Base-by-base conservation (phyloP, 2,329 filamentous ascomycete genomes). In the Claviceps cyperi region DNA sequence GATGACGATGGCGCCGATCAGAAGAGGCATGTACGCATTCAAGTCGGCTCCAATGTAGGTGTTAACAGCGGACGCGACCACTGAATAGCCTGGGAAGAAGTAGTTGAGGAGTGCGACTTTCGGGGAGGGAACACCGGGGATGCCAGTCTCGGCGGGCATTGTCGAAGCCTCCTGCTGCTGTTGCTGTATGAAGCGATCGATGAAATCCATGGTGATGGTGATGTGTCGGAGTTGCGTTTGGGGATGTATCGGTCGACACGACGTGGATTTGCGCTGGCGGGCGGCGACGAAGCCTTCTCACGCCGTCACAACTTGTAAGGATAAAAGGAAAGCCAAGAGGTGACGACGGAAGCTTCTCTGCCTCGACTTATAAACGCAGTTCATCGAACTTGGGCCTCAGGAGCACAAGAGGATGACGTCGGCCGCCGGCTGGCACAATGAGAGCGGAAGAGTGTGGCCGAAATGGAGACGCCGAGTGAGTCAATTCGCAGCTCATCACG, bases 51-150 rank as follows among this genome's bases (percentile, higher is more conserved):
- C 71, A 1, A 82, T 63, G 58, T 82, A 80, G 13, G 70, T 71
- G 17, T 75, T 68, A 3, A 81, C 58, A 2, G 73, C 68, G 1
- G 69, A 67, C 0, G 77, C 75, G 49, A 81, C 64, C 51, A 79
- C 62, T 7, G 77, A 77, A 61, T 83, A 82, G 17, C 82, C 80
- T 0, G 82, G 82, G 56, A 86, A 76, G 61, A 86, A 73, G 54
- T 74, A 72, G 59, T 85, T 80, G 35, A 86, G 67, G 14, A 80
- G 62, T 48, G 62, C 69, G 39, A 72, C 66, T 54, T 71, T 70
- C 7, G 70, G 62, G 22, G 62, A 57, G 11, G 53, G 53, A 0
- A 48, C 50, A 21, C 48, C 53, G 1, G 53, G 47, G n/a, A 54
- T 48, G n/a, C 35, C 51, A 15, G 36, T 39, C 5, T 40, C 45